Evolutionary conservation across 140 eudicot species (phyloP), one percentile per base, ranked within the genome.

Genomic region (Stevia rebaudiana): DNA sequence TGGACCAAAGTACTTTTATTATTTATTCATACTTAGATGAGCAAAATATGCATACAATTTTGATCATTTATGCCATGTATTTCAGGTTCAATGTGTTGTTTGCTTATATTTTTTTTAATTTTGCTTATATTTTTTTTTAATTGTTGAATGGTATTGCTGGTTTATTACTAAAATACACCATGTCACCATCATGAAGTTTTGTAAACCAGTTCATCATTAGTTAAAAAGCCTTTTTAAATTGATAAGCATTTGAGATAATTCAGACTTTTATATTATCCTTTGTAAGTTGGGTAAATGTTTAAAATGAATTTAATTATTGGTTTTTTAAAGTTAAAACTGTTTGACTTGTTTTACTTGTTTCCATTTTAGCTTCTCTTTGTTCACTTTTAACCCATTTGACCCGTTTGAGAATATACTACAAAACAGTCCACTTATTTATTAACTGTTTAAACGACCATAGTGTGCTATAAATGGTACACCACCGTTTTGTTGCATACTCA

Each of bases 221-320:
- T 9, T 30, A 15, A 56, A 0, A 11, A 15, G 1, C 11, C 21
- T 21, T 42, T 61, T 17, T 33, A 41, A 40, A 23, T 39, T 61
- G 67, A 40, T 41, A 42, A 11, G 33, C 50, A 39, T 39, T 60
- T n/a, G n/a, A n/a, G n/a, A n/a, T n/a, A n/a, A n/a, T n/a, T n/a
- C n/a, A n/a, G n/a, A n/a, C n/a, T n/a, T n/a, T n/a, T n/a, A n/a
- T n/a, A n/a, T n/a, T 28, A 28, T 28, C 4, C 33, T 36, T 36
- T 37, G 33, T 35, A n/a, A 15, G 23, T 17, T 31, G 49, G 3
- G 15, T 17, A 28, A 19, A 7, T 48, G 54, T 48, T 17, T 7
- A 12, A 25, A 11, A n/a, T 60, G 19, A 17, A 12, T 7, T 18
- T 8, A 28, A 1, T 11, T n/a, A 19, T 16, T 60, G 11, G 19